Evolutionary conservation across 2,329 filamentous ascomycete species (phyloP).

Genomic region (Paracoccidioides lutzii): DNA sequence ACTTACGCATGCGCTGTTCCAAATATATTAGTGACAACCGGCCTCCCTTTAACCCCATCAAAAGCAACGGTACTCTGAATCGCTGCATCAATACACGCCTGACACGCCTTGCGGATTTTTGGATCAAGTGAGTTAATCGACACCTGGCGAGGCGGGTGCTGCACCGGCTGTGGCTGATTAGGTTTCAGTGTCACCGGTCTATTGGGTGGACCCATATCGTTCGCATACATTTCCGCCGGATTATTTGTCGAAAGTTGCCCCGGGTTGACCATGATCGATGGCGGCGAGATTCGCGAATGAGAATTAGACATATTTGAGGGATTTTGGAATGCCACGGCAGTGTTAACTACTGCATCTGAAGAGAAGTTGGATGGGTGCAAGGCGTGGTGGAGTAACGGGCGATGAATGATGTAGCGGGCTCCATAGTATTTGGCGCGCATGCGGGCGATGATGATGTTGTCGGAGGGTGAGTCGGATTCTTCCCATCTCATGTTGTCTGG

Average conservation of each 20-base stretch:
- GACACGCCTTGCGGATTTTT: slow-evolving; percentile 43
- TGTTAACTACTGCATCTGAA: slow-evolving; percentile 12
- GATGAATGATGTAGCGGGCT: slow-evolving; percentile 75
- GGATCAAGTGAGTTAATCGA: slow-evolving; percentile 28
- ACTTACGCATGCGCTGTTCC: slow-evolving; percentile 92
- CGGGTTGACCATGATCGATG: slow-evolving; percentile 19
- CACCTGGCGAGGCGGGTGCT: background rate
- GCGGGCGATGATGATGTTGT: slow-evolving; percentile 67
- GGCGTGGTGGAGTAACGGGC: slow-evolving; percentile 57
- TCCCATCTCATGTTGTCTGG: slow-evolving; percentile 45
- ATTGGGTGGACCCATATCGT: slow-evolving; percentile 24
- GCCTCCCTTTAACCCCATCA: slow-evolving; percentile 48
- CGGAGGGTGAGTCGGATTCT: slow-evolving; percentile 56
- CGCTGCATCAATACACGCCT: slow-evolving; percentile 56
- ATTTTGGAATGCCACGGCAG: slow-evolving; percentile 22
- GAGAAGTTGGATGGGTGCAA: slow-evolving; percentile 34
- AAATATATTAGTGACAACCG: slow-evolving; percentile 90
- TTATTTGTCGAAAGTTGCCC: slow-evolving; percentile 18
- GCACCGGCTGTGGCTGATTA: slow-evolving; percentile 8
- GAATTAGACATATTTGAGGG: slow-evolving; percentile 14
- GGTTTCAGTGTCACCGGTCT: slow-evolving; percentile 12
- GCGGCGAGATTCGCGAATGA: slow-evolving; percentile 25
- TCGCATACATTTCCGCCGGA: slow-evolving; percentile 19
- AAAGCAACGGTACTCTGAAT: slow-evolving; percentile 80
- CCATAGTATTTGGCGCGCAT: slow-evolving; percentile 92